phyloP scores from a whole-genome alignment of 148 eudicot genomes.

The Fagopyrum esculentum region DNA sequence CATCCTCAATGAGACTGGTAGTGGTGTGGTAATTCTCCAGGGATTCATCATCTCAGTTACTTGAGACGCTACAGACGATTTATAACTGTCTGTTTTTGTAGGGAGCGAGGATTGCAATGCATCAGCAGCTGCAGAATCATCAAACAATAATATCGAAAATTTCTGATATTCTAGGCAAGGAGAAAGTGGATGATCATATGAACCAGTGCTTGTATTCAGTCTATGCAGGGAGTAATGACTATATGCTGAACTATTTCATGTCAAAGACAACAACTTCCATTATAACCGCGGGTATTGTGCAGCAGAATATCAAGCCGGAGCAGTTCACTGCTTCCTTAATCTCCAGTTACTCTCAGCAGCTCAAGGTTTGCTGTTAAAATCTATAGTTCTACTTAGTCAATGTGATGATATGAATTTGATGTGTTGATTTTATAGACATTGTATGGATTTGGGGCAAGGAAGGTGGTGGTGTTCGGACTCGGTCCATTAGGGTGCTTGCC shows the following conservation, averaged over 20 bases:
- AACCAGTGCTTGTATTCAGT: slow-evolving; percentile 14
- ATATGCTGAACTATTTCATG: slow-evolving; percentile 19
- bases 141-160: slow-evolving; percentile 9
- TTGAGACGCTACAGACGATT: too few relatives aligned
- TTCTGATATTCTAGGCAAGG: slow-evolving; percentile 11
- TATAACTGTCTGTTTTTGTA: background rate
- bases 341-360: slow-evolving; percentile 10
- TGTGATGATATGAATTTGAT: background rate
- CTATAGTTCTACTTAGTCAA: background rate
- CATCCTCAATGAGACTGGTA: slow-evolving; percentile 27
- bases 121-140: slow-evolving; percentile 12
- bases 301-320: background rate
- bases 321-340: slow-evolving; percentile 13
- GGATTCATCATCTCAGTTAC: background rate
- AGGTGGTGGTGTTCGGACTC: slow-evolving; percentile 27
- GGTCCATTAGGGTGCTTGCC: slow-evolving; percentile 35
- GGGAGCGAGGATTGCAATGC: slow-evolving; percentile 14
- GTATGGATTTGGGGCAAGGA: slow-evolving; percentile 32
- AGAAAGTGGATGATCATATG: slow-evolving; percentile 7
- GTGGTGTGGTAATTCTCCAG: slow-evolving; percentile 24
- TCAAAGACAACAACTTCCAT: background rate
- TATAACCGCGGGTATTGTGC: background rate
- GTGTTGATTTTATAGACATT: background rate
- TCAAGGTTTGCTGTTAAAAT: slow-evolving; percentile 6
- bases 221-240: slow-evolving; percentile 18